Evolutionary conservation across 768 basidiomycete species (phyloP), one percentile per base, ranked within the genome.

Genomic region (Mycena belliarum): DNA sequence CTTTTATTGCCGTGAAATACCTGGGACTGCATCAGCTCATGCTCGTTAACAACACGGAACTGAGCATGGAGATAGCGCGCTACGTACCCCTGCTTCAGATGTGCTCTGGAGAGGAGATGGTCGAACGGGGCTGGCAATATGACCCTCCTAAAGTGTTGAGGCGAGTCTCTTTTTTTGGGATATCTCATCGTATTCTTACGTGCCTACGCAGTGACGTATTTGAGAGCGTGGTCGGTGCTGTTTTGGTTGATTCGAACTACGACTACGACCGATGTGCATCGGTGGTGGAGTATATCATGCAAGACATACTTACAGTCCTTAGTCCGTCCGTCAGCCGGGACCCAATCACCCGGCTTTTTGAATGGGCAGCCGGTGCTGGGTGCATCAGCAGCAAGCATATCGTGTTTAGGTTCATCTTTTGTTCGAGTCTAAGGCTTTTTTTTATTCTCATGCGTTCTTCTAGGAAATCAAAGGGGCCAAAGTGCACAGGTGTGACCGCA

Each of bases 191-290:
- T 32, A 12, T 32, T 32, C 29, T 32, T 12, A 32, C 29, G 12
- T 32, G 29, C 29, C 29, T 12, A 12, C 29, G 7, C 29, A 88
- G 89, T 54, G 94, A 96, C 66, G 82, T 93, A 5, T 79, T 95
- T 51, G 94, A 96, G 72, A 89, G 92, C 51, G 73, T 95, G 6
- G 75, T 94, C 32, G 94, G 92, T 1, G 93, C 91, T 3, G 76
- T 96, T 20, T 80, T 96, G 26, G 81, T 95, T 41, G 94, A 96
- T 71, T 82, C 84, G 6, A 85, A 80, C 6, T 91, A 87, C 66
- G 73, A 91, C 61, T 86, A 89, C 58, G 90, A 92, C 49, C 82
- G 77, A 57, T 83, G 86, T 4, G 80, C 81, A 16, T 75, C 75
- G 0, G 77, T 93, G 18, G 79, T 86, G 21, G 82, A 87, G 68